Percentiles rank a stretch among this genome's conserved stretches.
phyloP scores from a whole-genome alignment of 2,329 filamentous ascomycete genomes.

The Fusarium euwallaceae region DNA sequence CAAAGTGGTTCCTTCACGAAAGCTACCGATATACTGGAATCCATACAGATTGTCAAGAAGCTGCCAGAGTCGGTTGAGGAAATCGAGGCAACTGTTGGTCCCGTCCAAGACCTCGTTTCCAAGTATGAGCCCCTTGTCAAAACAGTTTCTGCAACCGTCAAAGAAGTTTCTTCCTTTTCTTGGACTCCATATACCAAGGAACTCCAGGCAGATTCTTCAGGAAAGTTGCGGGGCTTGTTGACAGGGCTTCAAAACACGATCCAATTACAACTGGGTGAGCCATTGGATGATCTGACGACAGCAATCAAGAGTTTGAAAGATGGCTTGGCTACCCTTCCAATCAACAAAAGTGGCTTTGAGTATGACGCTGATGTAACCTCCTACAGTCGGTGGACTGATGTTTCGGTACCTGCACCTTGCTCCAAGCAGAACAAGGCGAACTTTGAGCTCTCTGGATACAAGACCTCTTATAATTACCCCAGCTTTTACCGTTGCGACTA shows the following conservation, averaged over 20 bases:
- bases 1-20: constrained; percentile 4
- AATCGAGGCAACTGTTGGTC: not conserved
- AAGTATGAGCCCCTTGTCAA: not conserved
- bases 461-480: constrained; percentile 2
- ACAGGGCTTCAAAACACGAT: constrained; percentile 7
- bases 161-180: constrained; percentile 1
- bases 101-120: not conserved
- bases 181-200: constrained; percentile 5
- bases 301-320: not conserved
- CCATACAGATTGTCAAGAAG: constrained; percentile 8
- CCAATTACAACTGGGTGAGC: not conserved
- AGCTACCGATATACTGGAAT: constrained; percentile 2
- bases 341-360: not conserved
- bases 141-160: not conserved
- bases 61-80: not conserved
- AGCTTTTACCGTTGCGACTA: constrained; percentile 3
- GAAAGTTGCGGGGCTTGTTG: not conserved
- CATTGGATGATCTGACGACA: not conserved
- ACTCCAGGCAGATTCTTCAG: constrained; percentile 6
- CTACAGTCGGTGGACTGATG: constrained; percentile 4
- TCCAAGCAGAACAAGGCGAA: not conserved
- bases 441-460: constrained; percentile 9
- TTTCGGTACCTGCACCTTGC: constrained; percentile 7
- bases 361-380: not conserved
- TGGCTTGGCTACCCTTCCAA: not conserved